phyloP scores from a whole-genome alignment of 805 yeast genomes.

The Saccharomyces paradoxus region DNA sequence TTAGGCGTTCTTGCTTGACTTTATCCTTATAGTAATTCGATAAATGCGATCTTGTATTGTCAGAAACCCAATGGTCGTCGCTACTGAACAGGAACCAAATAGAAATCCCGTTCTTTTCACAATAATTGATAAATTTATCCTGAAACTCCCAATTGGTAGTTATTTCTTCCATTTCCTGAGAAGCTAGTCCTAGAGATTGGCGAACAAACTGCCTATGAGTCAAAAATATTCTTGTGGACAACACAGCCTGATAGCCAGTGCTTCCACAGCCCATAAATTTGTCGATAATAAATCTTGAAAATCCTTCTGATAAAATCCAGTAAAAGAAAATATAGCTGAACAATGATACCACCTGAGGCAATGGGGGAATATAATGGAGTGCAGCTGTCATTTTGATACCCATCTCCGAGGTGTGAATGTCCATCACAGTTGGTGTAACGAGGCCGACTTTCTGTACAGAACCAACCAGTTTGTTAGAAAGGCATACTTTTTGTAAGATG shows the following conservation, averaged over 20 bases:
- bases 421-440: constrained; percentile 61
- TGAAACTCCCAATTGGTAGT: constrained; percentile 44
- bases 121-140: constrained; percentile 36
- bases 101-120: constrained; percentile 16
- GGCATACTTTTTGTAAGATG: constrained; percentile 47
- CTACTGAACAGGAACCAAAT: constrained; percentile 53
- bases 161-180: constrained; percentile 50
- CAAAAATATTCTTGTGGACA: constrained; percentile 38
- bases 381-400: constrained; percentile 31
- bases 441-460: constrained; percentile 45
- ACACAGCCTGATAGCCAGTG: constrained; percentile 29
- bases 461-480: constrained; percentile 13
- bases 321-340: constrained; percentile 18
- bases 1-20: constrained; percentile 15
- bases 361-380: constrained; percentile 18
- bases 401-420: constrained; percentile 42
- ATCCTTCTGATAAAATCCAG: constrained; percentile 25
- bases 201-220: constrained; percentile 37
- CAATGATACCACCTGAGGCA: constrained; percentile 30
- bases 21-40: constrained; percentile 32
- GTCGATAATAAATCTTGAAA: constrained; percentile 15
- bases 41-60: constrained; percentile 40
- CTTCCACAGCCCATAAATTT: constrained; percentile 22
- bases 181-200: constrained; percentile 51
- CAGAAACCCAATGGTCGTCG: constrained; percentile 61